A percentile compares a stretch with the other conserved stretches of the same genome.
phyloP scores from a whole-genome alignment of 352 stramenopile species.

The Thalassiosira mediterranea region DNA sequence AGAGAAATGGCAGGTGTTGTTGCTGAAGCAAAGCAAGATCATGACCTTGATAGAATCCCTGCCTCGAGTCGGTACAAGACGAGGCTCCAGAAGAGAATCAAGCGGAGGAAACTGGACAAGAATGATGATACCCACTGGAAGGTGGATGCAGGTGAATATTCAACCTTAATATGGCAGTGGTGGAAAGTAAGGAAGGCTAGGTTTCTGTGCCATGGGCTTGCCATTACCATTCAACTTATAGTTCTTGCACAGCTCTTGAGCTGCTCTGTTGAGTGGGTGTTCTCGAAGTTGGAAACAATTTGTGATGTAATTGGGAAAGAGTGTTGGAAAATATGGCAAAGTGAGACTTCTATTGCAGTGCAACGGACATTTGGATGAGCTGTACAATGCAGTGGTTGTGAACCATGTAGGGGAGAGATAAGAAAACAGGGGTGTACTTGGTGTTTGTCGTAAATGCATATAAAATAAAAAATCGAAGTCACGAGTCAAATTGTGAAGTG shows the following conservation, averaged over 20 bases:
- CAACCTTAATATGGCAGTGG: constrained; percentile 21
- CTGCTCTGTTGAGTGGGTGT: constrained; percentile 19
- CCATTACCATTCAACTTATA: constrained; percentile 13
- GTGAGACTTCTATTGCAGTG: constrained; percentile 12
- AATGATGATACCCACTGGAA: constrained; percentile 16
- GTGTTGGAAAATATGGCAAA: constrained; percentile 18
- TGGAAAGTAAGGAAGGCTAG: constrained; percentile 16
- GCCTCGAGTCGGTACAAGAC: constrained; percentile 13
- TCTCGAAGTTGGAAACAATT: constrained; percentile 21
- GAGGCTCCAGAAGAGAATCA: constrained; percentile 13
- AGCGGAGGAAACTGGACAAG: neutral
- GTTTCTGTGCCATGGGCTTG: constrained; percentile 1
- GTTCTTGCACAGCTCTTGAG: constrained; percentile 18
- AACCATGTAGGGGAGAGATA: neutral
- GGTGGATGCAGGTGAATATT: constrained; percentile 25
- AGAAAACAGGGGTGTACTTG: neutral
- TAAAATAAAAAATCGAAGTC: no score
- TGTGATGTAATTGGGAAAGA: constrained; percentile 6
- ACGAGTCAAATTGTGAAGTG: no score
- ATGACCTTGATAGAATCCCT: constrained; percentile 20
- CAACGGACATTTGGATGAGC: constrained; percentile 12
- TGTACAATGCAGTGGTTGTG: constrained; percentile 1
- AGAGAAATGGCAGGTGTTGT: constrained; percentile 14
- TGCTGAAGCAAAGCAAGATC: constrained; percentile 13
- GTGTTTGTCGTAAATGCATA: no score